Base-by-base conservation (phyloP, 176 grass and related monocot species). In the Panicum miliaceum region DNA sequence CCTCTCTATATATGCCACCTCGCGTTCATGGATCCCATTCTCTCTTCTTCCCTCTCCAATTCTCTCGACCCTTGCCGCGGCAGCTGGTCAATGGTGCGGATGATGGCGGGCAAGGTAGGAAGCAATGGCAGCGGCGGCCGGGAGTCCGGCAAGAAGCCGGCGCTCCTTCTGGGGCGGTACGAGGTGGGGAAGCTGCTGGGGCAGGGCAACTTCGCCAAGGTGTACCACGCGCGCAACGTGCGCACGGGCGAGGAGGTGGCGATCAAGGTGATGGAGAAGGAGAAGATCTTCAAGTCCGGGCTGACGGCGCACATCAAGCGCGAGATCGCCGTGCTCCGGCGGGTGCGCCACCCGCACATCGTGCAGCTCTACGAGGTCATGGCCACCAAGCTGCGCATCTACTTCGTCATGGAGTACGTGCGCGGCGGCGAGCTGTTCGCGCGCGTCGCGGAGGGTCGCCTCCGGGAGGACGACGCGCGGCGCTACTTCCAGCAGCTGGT, bases 361-460 rank as follows among this genome's bases (percentile, higher is more conserved):
- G 93, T 99, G 51, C 93, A 92, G 83, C 91, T 99, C 14, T 84
- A 85, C 81, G 96, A 99, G 89, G 96, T 99, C 3, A 99, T 99
- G 96, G 96, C 96, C 73, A 96, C 96, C 58, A 99, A 92, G 82
- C 84, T 91, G 1, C 94, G 94, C 81, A 96, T 99, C 88, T 99
- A 99, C 86, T 94, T 99, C 89, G 96, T 94, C 10, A 99, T 99
- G 96, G 96, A 99, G 93, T 94, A 87, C 88, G 96, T 99, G 8
- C 84, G 84, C 77, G 96, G 96, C 84, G 96, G 96, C n/a, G 96
- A 99, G 86, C 93, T 99, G 6, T 99, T 99, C 68, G 91, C 90
- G 43, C 84, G 85, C 56, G 93, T 98, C 8, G 84, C 93, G 37
- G 82, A 86, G 70, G 96, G 96, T 5, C 88, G 89, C 2, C 94